Conservation (phyloP, 345 rosid species). For the Lepidium africanum region DNA sequence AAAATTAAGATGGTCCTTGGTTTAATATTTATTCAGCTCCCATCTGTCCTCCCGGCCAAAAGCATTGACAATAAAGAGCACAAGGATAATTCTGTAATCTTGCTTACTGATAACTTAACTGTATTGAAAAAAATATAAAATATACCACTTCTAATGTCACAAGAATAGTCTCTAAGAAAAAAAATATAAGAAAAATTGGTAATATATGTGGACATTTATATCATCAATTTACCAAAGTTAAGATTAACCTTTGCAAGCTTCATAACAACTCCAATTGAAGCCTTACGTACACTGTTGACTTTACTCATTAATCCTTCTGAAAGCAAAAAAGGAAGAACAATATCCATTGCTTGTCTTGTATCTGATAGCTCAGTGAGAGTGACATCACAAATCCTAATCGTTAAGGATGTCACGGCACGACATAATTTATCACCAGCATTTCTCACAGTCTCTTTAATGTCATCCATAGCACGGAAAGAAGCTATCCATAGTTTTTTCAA, state of each 20-base stretch:
- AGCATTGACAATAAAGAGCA: background rate
- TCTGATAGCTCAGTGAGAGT: slow-evolving; percentile 73
- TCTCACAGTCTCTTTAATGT: slow-evolving; percentile 96
- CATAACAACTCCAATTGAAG: slow-evolving; percentile 94
- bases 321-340: slow-evolving; percentile 80
- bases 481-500: slow-evolving; percentile 71
- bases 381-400: slow-evolving; percentile 83
- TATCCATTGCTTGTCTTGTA: slow-evolving; percentile 68
- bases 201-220: slow-evolving; percentile 1
- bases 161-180: background rate
- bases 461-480: slow-evolving; percentile 98
- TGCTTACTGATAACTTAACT: background rate
- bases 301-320: slow-evolving; percentile 88
- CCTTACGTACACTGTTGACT: slow-evolving; percentile 76
- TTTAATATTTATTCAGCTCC: background rate
- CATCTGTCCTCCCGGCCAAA: slow-evolving; percentile 3
- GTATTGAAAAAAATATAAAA: background rate
- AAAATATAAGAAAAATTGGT: slow-evolving; percentile 1
- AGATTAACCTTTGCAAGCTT: slow-evolving; percentile 84
- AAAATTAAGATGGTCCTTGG: background rate
- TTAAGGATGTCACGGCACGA: slow-evolving; percentile 63
- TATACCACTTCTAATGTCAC: background rate
- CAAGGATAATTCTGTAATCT: background rate
- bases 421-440: slow-evolving; percentile 91
- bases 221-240: slow-evolving; percentile 10